These are phyloP conservation scores for Meyerozyma smithsonii DNA, from an alignment of 1,139 yeast genomes.

Conservation along the genomic window DNA sequence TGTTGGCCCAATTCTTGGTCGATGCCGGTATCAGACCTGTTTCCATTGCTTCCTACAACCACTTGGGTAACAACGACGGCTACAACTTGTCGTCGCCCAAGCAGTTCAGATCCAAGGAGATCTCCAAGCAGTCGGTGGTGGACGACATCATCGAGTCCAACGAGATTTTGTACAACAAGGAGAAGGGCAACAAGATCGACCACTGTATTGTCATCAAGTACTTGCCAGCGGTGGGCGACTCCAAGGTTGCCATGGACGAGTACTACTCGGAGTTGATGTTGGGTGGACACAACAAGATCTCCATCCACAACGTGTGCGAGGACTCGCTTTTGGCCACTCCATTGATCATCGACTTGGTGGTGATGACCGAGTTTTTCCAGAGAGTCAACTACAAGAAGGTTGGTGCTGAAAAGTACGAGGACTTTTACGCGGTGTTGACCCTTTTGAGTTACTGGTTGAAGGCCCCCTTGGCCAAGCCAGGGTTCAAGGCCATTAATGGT, in stretches of 20 bases:
- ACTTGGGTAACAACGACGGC: conserved; percentile 95
- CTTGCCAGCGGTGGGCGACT: conserved; percentile 90
- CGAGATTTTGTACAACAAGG: conserved; percentile 77
- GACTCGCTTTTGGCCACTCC: conserved; percentile 95
- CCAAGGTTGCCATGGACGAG: conserved; percentile 98
- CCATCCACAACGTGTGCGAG: conserved; percentile 94
- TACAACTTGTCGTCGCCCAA: conserved; percentile 85
- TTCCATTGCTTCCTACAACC: conserved; percentile 93
- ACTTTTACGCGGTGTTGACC: conserved; percentile 80
- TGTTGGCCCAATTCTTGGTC: conserved; percentile 89
- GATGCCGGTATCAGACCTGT: conserved; percentile 97
- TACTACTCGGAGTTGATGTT: conserved; percentile 94
- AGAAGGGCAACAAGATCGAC: conserved; percentile 74
- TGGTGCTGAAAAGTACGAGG: conserved; percentile 46
- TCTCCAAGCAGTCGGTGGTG: conserved; percentile 87
- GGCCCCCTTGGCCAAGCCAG: conserved; percentile 92
- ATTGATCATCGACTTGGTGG: conserved; percentile 83
- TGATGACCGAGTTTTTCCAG: conserved; percentile 83
- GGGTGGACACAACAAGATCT: conserved; percentile 94
- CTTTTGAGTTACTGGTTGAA: conserved; percentile 94
- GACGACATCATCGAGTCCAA: conserved; percentile 93
- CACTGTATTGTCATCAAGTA: conserved; percentile 96
- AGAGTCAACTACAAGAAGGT: conserved; percentile 72
- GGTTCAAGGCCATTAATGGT: conserved; percentile 87
- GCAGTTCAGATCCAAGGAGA: conserved; percentile 94